Evolutionary conservation across 1,284 basidiomycete genomes (phyloP), one percentile per base, ranked within the genome.

Genomic region (Boletellus dicymbophilus): DNA sequence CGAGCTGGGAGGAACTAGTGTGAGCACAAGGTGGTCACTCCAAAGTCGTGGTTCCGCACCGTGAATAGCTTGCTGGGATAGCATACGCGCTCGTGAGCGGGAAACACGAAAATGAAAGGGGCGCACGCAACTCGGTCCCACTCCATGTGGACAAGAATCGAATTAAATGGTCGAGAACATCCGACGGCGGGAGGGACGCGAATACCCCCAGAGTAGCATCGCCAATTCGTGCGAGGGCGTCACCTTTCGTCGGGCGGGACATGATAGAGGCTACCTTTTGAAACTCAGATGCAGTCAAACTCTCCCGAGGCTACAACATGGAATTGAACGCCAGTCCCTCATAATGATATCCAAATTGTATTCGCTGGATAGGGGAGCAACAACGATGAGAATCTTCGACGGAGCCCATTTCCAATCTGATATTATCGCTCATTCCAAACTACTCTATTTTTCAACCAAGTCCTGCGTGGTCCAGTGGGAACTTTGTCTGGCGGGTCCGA

Each of bases 141-240:
- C 82, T 85, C 86, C 87, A 91, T 60, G 88, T 88, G 51, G 84
- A 82, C 42, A 91, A 72, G 62, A 82, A 89, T 57, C 87, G 74
- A 30, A 89, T 76, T 13, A 88, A 73, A 66, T 90, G 88, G 58
- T 89, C 77, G 31, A 91, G 63, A 9, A 75, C 80, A 55, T 82
- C 74, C 12, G 84, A 86, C 1, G 80, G 74, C 18, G 80, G 79
- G 16, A 87, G 67, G 39, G 63, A 63, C 28, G 76, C 68, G 64
- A 89, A 90, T 28, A 73, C 75, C 2, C 88, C 89, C 8, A 91
- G 66, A 18, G 84, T 74, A 2, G 71, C 46, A 65, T 90, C 85
- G 53, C 78, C 82, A 21, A 88, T 55, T 26, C 73, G 74, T 18
- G 76, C 68, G 20, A 81, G 54, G 55, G 30, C 64, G 57, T 51